These are phyloP conservation scores for Lipomyces chichibuensis DNA, from an alignment of 805 yeast genomes.

Conservation along the genomic window DNA sequence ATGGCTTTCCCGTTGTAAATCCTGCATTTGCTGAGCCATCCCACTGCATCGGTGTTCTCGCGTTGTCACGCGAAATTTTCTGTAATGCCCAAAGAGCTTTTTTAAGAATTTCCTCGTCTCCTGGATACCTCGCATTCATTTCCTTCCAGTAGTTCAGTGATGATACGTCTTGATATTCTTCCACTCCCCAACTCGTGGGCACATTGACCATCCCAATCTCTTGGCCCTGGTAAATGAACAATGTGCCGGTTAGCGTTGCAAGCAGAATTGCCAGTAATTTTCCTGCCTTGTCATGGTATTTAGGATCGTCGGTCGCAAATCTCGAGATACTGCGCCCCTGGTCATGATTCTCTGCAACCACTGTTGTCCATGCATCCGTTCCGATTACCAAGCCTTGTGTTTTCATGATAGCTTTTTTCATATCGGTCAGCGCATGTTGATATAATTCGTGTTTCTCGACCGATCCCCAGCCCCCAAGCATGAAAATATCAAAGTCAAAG, in stretches of 20 bases:
- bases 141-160: constrained; percentile 35
- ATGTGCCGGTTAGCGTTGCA: constrained; percentile 57
- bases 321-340: constrained; percentile 60
- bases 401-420: constrained; percentile 13
- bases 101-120: neutral
- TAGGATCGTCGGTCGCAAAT: constrained; percentile 51
- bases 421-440: constrained; percentile 9
- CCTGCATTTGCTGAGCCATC: constrained; percentile 47
- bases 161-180: constrained; percentile 54
- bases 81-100: constrained; percentile 33
- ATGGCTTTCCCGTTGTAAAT: constrained; percentile 52
- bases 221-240: constrained; percentile 63
- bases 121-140: neutral
- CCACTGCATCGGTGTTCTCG: constrained; percentile 61
- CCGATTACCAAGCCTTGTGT: constrained; percentile 46
- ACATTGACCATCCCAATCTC: constrained; percentile 61
- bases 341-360: constrained; percentile 61
- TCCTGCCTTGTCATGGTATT: constrained; percentile 47
- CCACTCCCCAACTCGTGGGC: constrained; percentile 54
- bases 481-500: constrained; percentile 45
- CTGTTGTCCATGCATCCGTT: constrained; percentile 54
- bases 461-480: constrained; percentile 12
- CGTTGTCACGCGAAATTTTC: constrained; percentile 54
- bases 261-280: constrained; percentile 55
- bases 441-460: neutral